phyloP scores from a whole-genome alignment of 805 yeast species.

The Suhomyces vadensis region DNA sequence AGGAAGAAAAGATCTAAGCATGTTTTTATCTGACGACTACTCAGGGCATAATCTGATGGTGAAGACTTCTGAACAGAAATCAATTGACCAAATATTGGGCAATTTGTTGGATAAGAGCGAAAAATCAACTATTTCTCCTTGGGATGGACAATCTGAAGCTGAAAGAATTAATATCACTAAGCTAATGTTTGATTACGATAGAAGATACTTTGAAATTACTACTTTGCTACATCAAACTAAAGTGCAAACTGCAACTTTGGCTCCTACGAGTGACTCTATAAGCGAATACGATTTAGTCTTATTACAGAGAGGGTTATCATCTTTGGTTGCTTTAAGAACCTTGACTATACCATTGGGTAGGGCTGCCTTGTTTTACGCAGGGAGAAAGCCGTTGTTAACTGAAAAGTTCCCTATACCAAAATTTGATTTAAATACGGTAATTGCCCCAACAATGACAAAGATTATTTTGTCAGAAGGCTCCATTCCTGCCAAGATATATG shows the following conservation, averaged over 20 bases:
- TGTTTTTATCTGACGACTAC: conserved; percentile 18
- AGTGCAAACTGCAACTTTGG: conserved; percentile 52
- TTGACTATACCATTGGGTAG: conserved; percentile 76
- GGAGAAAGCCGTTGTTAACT: conserved; percentile 75
- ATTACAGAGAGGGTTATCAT: conserved; percentile 59
- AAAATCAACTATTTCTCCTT: conserved; percentile 44
- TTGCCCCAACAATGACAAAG: conserved; percentile 66
- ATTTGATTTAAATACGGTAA: conserved; percentile 64
- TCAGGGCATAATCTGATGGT: conserved; percentile 2
- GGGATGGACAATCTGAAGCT: conserved; percentile 72
- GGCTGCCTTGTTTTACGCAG: conserved; percentile 68
- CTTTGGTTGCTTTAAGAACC: conserved; percentile 66
- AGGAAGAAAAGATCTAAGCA: conserved; percentile 65
- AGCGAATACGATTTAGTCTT: conserved; percentile 58
- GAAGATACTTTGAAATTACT: conserved; percentile 77
- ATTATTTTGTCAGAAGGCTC: conserved; percentile 58
- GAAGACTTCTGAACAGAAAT: conserved; percentile 18
- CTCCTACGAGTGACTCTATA: conserved; percentile 36
- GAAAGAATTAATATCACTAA: conserved; percentile 68
- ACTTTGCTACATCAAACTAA: conserved; percentile 69
- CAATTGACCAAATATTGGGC: conserved; percentile 43
- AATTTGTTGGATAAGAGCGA: conserved; percentile 43
- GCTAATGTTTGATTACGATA: conserved; percentile 71
- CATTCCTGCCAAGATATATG: conserved; percentile 48
- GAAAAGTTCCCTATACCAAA: conserved; percentile 81